Evolutionary conservation across 2,329 filamentous ascomycete genomes (phyloP).

Genomic region (Colletotrichum lindemuthianum): DNA sequence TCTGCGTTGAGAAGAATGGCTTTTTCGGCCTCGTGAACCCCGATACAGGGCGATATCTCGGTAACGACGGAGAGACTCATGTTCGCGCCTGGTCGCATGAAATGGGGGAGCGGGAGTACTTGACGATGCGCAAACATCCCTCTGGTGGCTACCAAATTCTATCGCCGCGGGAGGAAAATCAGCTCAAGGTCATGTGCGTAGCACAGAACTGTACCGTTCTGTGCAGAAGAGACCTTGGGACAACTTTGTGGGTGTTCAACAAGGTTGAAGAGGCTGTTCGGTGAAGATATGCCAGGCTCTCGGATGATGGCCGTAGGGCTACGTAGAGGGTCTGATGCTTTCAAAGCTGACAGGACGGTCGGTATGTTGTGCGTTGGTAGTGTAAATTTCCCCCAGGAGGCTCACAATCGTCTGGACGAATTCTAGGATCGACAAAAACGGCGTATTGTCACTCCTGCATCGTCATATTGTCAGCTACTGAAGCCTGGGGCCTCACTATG

Average conservation of each 20-base stretch:
- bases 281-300: no score
- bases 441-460: no score
- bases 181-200: constrained; percentile 10
- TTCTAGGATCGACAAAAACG: no score
- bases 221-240: constrained; percentile 6
- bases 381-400: no score
- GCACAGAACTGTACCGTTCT: not conserved
- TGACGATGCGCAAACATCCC: constrained; percentile 10
- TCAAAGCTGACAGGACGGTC: no score
- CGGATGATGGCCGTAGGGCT: no score
- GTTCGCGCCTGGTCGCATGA: not conserved
- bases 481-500: no score
- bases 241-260: constrained; percentile 13
- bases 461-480: no score
- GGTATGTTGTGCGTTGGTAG: no score
- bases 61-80: constrained; percentile 41
- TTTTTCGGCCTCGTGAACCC: constrained; percentile 52
- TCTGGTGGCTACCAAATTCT: constrained; percentile 13
- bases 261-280: no score
- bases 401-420: no score
- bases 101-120: constrained; percentile 1
- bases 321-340: no score
- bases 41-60: constrained; percentile 46
- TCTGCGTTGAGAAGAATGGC: constrained; percentile 48
- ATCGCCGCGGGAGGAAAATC: not conserved